Evolutionary conservation across 495 filamentous ascomycete genomes (phyloP).

Genomic region (Trichoderma asperelloides): DNA sequence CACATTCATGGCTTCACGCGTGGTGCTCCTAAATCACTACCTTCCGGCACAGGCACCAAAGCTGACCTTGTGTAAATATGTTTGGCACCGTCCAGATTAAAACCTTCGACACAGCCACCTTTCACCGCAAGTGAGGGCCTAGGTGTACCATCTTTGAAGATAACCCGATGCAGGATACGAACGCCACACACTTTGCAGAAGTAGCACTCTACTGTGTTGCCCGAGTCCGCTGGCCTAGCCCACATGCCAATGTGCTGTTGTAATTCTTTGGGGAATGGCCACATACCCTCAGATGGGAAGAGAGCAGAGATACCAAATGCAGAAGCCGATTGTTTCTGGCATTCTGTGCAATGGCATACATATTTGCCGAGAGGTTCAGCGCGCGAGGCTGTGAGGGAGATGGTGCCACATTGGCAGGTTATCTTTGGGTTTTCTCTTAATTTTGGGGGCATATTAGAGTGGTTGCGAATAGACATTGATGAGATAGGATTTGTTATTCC

Average conservation of each 20-base stretch:
- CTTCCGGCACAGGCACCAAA: conserved; percentile 45
- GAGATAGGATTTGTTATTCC: background rate
- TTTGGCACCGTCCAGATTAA: conserved; percentile 28
- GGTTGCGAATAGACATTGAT: background rate
- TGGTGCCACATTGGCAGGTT: conserved; percentile 44
- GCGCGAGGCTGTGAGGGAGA: conserved; percentile 39
- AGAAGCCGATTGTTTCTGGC: conserved; percentile 47
- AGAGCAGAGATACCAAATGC: conserved; percentile 49
- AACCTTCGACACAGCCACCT: conserved; percentile 39
- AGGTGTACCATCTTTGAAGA: conserved; percentile 27
- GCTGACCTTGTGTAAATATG: conserved; percentile 33
- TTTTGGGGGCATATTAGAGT: background rate
- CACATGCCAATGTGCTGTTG: conserved; percentile 25
- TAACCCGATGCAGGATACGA: conserved; percentile 39
- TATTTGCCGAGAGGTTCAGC: conserved; percentile 35
- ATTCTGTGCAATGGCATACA: conserved; percentile 54
- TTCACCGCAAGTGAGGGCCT: conserved; percentile 35
- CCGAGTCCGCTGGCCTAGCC: conserved; percentile 30
- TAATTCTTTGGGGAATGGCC: conserved; percentile 36
- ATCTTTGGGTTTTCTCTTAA: conserved; percentile 15
- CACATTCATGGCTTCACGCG: conserved; percentile 22
- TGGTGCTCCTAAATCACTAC: conserved; percentile 13
- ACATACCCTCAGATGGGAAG: conserved; percentile 31
- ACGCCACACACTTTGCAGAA: conserved; percentile 45
- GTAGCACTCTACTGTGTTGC: conserved; percentile 40